These are phyloP conservation scores for Monascus purpureus DNA, from an alignment of 495 filamentous ascomycete species.

Conservation along the genomic window DNA sequence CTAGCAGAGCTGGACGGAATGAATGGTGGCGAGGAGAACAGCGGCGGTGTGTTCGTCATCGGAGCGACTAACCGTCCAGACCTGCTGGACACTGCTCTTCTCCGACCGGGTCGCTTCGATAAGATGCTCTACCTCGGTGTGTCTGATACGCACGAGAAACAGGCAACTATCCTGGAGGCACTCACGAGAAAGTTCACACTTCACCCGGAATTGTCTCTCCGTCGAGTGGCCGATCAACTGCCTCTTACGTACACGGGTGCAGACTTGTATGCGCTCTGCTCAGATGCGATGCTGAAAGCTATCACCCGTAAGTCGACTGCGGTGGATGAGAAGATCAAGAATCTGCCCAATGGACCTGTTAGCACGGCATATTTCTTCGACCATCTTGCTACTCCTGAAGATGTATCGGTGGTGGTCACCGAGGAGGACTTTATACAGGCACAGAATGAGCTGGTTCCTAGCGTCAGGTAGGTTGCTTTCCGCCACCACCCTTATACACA, in stretches of 20 bases:
- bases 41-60: constrained; percentile 90
- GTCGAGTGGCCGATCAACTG: constrained; percentile 56
- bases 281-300: constrained; percentile 96
- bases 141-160: constrained; percentile 92
- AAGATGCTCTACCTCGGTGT: constrained; percentile 98
- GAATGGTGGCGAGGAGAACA: constrained; percentile 79
- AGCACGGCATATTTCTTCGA: constrained; percentile 91
- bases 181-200: constrained; percentile 89
- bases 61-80: constrained; percentile 94
- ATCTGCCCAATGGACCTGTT: constrained; percentile 40
- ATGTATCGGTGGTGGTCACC: constrained; percentile 72
- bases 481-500: neutral
- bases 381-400: constrained; percentile 67
- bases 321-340: constrained; percentile 72
- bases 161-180: constrained; percentile 85
- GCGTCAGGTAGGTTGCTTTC: constrained; percentile 46
- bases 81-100: constrained; percentile 77
- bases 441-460: constrained; percentile 72
- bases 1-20: constrained; percentile 94
- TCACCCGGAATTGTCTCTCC: constrained; percentile 58
- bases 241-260: constrained; percentile 97
- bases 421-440: constrained; percentile 78
- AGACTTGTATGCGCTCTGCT: constrained; percentile 91
- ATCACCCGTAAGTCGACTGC: constrained; percentile 78
- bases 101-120: constrained; percentile 88